Conservation (phyloP, 2,329 filamentous ascomycete species). For the Colletotrichum caudatum region DNA sequence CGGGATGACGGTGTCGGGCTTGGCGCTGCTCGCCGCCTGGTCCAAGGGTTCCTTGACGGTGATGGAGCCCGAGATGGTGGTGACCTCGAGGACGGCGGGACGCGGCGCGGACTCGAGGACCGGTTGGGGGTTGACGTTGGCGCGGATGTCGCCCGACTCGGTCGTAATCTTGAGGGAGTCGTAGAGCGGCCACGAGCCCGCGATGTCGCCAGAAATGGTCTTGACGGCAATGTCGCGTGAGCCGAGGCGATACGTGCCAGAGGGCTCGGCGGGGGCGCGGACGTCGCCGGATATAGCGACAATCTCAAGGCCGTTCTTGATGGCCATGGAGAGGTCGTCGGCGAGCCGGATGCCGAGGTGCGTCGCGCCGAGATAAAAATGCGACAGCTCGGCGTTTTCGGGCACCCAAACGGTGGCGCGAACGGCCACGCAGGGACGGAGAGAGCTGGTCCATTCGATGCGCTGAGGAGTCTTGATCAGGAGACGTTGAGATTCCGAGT, state of each 20-base stretch:
- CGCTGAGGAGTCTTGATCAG: constrained; percentile 54
- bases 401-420: constrained; percentile 62
- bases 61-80: constrained; percentile 59
- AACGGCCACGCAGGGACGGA: constrained; percentile 61
- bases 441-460: constrained; percentile 47
- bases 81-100: constrained; percentile 56
- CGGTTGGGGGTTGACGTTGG: constrained; percentile 56
- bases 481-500: constrained; percentile 54
- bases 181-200: constrained; percentile 64
- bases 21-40: constrained; percentile 40
- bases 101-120: constrained; percentile 51
- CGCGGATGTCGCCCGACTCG: constrained; percentile 57
- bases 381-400: constrained; percentile 52
- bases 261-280: constrained; percentile 46
- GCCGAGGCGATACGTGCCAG: constrained; percentile 55
- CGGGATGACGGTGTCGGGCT: constrained; percentile 50
- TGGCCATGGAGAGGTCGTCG: constrained; percentile 54
- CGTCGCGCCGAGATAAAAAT: constrained; percentile 52
- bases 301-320: constrained; percentile 49
- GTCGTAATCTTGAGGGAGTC: constrained; percentile 60
- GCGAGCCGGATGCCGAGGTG: constrained; percentile 57
- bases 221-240: constrained; percentile 56
- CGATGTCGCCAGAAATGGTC: constrained; percentile 59
- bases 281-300: constrained; percentile 56
- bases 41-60: constrained; percentile 56